Evolutionary conservation across 768 basidiomycete genomes (phyloP).

Genomic region (Trametes cingulata): DNA sequence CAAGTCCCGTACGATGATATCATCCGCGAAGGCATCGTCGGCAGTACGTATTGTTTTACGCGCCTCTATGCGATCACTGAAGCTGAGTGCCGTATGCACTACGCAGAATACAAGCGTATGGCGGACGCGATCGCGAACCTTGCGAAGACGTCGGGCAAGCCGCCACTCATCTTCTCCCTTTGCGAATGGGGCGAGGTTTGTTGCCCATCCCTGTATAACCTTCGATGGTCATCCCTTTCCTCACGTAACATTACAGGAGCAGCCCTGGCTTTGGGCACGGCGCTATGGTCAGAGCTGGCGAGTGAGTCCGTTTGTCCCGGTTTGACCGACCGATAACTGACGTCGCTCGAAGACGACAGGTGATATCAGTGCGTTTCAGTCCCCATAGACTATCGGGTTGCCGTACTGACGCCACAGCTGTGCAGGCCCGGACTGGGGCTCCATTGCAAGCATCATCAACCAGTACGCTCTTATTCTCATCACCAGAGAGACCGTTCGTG

Average conservation of each 20-base stretch:
- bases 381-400: not conserved
- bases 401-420: too few species aligned
- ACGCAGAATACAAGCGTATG: slow-evolving; percentile 64
- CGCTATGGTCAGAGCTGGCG: slow-evolving; percentile 66
- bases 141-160: slow-evolving; percentile 47
- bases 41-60: slow-evolving; percentile 22
- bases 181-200: slow-evolving; percentile 69
- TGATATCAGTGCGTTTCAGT: slow-evolving; percentile 33
- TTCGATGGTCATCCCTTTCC: too few species aligned
- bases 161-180: slow-evolving; percentile 59
- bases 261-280: slow-evolving; percentile 66
- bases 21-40: slow-evolving; percentile 26
- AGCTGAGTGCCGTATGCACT: too few species aligned
- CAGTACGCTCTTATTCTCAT: slow-evolving; percentile 39
- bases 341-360: slow-evolving; percentile 24
- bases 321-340: not conserved
- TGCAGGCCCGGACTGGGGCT: slow-evolving; percentile 43
- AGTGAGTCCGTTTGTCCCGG: slow-evolving; percentile 34
- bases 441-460: slow-evolving; percentile 55
- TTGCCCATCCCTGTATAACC: slow-evolving; percentile 5
- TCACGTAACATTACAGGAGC: slow-evolving; percentile 38
- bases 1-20: slow-evolving; percentile 18
- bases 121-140: slow-evolving; percentile 55
- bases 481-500: not conserved
- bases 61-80: not conserved